phyloP scores from a whole-genome alignment of 306 rosid genomes.

The Prunus mira region DNA sequence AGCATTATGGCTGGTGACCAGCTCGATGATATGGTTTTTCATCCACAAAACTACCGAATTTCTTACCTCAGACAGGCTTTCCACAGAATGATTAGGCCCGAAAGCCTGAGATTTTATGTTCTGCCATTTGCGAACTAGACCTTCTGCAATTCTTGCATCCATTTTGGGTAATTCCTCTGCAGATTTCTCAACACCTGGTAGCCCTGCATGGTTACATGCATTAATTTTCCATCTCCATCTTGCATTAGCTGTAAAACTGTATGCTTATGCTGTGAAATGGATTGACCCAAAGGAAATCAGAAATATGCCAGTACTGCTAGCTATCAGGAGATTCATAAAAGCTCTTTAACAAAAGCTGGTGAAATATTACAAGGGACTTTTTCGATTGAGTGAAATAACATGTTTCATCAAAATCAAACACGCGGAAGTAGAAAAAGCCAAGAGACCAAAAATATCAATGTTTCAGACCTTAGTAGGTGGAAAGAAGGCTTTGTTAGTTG shows the following conservation, averaged over 20 bases:
- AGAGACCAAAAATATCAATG: neutral
- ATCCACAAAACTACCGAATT: constrained; percentile 8
- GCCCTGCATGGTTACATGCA: constrained; percentile 33
- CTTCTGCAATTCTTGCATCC: constrained; percentile 92
- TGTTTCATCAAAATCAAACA: neutral
- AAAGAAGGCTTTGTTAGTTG: neutral
- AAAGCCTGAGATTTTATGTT: constrained; percentile 78
- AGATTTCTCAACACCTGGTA: constrained; percentile 44
- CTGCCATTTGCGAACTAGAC: constrained; percentile 89
- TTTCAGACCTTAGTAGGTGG: constrained; percentile 2
- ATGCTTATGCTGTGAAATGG: neutral
- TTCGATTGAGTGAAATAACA: neutral
- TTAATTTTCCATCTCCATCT: neutral
- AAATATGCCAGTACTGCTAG: neutral
- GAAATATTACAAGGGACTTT: neutral
- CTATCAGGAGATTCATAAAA: neutral
- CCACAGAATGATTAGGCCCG: constrained; percentile 73
- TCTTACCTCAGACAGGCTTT: constrained; percentile 64
- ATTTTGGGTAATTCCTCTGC: constrained; percentile 59
- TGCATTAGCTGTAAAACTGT: neutral
- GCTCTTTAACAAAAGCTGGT: neutral
- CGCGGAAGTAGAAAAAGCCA: neutral
- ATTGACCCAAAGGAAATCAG: neutral
- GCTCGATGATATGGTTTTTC: constrained; percentile 5
- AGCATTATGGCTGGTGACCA: neutral